Percentiles rank a stretch among this genome's conserved stretches.
These are phyloP conservation scores for Telfairia occidentalis DNA, from an alignment of 331 rosid genomes.

Conservation along the genomic window DNA sequence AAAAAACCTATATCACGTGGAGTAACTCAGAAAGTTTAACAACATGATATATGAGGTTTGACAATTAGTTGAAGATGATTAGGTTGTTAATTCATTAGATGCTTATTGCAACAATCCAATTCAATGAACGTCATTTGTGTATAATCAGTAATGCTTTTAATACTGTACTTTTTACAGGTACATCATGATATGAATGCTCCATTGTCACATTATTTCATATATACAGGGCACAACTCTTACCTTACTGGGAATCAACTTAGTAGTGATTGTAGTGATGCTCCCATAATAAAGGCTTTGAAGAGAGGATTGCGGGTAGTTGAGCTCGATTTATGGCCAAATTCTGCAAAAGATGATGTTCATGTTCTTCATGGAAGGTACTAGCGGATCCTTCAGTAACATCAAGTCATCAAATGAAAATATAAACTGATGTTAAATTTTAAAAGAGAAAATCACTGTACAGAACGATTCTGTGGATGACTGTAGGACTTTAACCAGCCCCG, in stretches of 20 bases:
- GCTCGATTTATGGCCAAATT: constrained; percentile 87
- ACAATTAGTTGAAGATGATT: background rate
- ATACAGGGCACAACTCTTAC: constrained; percentile 95
- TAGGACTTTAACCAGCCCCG: constrained; percentile 86
- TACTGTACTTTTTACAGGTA: constrained; percentile 45
- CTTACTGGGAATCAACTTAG: constrained; percentile 92
- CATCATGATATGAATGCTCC: constrained; percentile 92
- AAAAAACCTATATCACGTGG: background rate
- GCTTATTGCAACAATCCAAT: background rate
- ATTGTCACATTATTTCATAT: constrained; percentile 91
- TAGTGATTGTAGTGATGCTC: constrained; percentile 76
- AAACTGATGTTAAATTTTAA: background rate
- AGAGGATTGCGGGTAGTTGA: constrained; percentile 76
- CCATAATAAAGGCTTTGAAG: constrained; percentile 62
- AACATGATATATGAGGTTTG: background rate
- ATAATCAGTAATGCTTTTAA: background rate
- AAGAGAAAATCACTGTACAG: constrained; percentile 2
- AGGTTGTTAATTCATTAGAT: background rate
- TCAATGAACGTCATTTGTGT: background rate
- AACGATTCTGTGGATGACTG: constrained; percentile 20
- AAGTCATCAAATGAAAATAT: background rate
- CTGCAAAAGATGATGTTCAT: constrained; percentile 50
- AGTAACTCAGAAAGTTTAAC: background rate
- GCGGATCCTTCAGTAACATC: background rate
- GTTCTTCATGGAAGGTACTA: constrained; percentile 80